Conservation (phyloP, 2,329 filamentous ascomycete genomes). For the Fusarium sp. region DNA sequence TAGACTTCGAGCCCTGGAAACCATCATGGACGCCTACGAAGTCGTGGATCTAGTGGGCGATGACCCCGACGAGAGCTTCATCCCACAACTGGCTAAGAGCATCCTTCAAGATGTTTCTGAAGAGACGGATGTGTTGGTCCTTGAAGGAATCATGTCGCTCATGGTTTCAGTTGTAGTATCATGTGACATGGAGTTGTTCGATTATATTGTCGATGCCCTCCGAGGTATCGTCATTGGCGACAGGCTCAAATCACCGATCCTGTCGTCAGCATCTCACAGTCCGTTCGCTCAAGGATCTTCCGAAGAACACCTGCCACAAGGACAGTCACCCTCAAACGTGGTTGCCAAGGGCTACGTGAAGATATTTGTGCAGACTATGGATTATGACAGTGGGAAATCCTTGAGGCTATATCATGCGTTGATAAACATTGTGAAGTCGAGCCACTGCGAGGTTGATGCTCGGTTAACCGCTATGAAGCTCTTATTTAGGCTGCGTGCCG, state of each 20-base stretch:
- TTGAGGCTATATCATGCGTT: slow-evolving; percentile 69
- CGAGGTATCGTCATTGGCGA: slow-evolving; percentile 61
- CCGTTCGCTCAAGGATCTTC: slow-evolving; percentile 32
- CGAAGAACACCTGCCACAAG: slow-evolving; percentile 40
- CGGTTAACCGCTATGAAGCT: slow-evolving; percentile 80
- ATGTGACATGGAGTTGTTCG: slow-evolving; percentile 67
- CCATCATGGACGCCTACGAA: slow-evolving; percentile 67
- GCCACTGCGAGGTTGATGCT: slow-evolving; percentile 71
- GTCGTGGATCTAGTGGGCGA: slow-evolving; percentile 67
- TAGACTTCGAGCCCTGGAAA: slow-evolving; percentile 69
- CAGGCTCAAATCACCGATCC: slow-evolving; percentile 54
- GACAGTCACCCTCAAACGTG: slow-evolving; percentile 72
- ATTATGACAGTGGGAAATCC: slow-evolving; percentile 71
- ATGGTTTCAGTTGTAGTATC: slow-evolving; percentile 71
- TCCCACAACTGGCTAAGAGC: slow-evolving; percentile 67
- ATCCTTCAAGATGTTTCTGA: slow-evolving; percentile 69
- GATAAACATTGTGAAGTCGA: slow-evolving; percentile 69
- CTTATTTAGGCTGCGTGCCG: slow-evolving; percentile 83
- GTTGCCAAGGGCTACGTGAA: slow-evolving; percentile 76
- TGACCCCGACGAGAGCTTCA: slow-evolving; percentile 65
- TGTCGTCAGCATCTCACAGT: slow-evolving; percentile 42
- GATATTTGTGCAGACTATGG: slow-evolving; percentile 80
- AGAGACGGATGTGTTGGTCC: slow-evolving; percentile 71
- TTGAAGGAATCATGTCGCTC: slow-evolving; percentile 72
- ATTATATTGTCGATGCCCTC: slow-evolving; percentile 64